Evolutionary conservation across 257 asterid genomes (phyloP), one percentile per base, ranked within the genome.

Genomic region (Galeopsis tetrahit): DNA sequence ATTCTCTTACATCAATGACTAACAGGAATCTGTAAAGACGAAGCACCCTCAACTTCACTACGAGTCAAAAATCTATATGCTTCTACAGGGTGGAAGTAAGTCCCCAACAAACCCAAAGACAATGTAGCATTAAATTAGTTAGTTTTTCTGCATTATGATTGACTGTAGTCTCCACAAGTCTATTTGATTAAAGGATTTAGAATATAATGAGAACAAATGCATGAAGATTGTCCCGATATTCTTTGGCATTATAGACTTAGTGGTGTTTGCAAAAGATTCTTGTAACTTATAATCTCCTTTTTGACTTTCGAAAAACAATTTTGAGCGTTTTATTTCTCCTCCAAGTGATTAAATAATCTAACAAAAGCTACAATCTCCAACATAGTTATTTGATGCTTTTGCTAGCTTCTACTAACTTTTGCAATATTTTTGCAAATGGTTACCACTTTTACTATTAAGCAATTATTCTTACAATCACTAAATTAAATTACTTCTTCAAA

Each of bases 31-130:
- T n/a, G 88, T 81, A 72, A 89, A 84, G 85, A 91, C 97, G 73
- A 89, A 83, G 69, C 96, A 86, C 78, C 96, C 97, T 66, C 97
- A 90, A 74, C 92, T 90, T 78, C 97, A 88, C 66, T 90, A 90
- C 42, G 97, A 90, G 87, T 90, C 97, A 76, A 91, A 91, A 83
- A 85, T 91, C 62, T 91, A 89, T 75, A 83, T 85, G 90, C 90
- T 91, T 85, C 96, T 91, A 51, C 95, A 88, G 77, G 97, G 97
- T 77, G 97, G 97, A 83, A 87, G 97, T 91, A 85, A 78, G 84
- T 60, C 1, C 31, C 7, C 5, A 10, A 36, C 40, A 10, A 33
- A 10, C 57, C 11, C 48, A 21, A 33, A 34, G 14, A 56, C 36
- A 31, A 21, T 17, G 1, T 42, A n/a, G 67, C 31, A 10, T 51